Base-by-base conservation (phyloP, 1,139 yeast genomes). In the Nakaseomyces sp. region DNA sequence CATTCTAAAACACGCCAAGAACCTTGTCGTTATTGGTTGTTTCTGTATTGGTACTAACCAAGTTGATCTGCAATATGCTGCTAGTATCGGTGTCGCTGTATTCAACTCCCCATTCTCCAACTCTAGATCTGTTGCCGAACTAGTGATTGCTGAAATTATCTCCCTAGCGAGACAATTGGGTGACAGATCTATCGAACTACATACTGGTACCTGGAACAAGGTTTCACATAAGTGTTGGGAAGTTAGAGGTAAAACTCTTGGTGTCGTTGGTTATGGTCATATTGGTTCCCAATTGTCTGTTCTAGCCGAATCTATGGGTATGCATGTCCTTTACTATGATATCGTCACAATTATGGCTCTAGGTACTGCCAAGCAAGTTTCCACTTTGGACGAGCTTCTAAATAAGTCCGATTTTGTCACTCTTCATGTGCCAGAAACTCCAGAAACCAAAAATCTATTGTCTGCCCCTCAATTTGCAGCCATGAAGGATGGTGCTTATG, bases 31-130 rank as follows among this genome's bases (percentile, higher is more conserved):
- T 37, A 73, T 93, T 67, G 99, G 99, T 47, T 91, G 99, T 72
- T 91, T 91, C 83, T 91, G 99, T 74, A 91, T 91, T 59, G 99
- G 99, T 61, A 93, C 98, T 47, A 91, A 91, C 71, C 99, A 91
- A 71, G 99, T 91, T 47, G 93, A 91, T 65, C 75, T 91, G 55
- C 86, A 84, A 53, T 84, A 66, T 58, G 99, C 99, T 48, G 96
- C 97, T 51, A 78, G 81, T 61, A 75, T 77, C 43, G 99, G 99
- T 71, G 77, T 89, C 66, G 89, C 97, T 42, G 98, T 91, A 26
- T 91, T 91, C 81, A 91, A 91, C 74, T 91, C 98, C 30, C 99
- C 99, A 46, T 91, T 93, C 72, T 88, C 96, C 53, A 91, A 91
- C 73, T 91, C 98, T 28, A 82, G 99, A 71, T 88, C 96, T 4